Conservation (phyloP, 306 rosid species). For the Inga oerstediana region DNA sequence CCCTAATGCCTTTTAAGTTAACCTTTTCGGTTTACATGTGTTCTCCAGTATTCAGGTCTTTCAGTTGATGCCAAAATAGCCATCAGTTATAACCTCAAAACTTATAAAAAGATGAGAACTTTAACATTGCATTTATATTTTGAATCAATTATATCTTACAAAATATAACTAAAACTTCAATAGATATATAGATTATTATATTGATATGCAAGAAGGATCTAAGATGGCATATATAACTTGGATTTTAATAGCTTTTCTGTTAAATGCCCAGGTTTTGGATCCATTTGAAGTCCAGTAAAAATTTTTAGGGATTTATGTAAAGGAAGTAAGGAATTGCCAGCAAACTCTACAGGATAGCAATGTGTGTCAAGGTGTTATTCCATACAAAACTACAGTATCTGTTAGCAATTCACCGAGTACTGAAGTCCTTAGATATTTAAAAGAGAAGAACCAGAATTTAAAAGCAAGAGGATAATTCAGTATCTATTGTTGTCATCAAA, state of each 20-base stretch:
- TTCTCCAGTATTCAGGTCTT: constrained; percentile 18
- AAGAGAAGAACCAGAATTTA: constrained; percentile 7
- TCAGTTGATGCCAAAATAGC: constrained; percentile 19
- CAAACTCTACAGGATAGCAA: constrained; percentile 1
- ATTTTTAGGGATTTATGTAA: background rate
- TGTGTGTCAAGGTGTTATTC: background rate
- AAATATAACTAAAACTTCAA: background rate
- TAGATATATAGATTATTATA: background rate
- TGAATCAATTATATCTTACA: background rate
- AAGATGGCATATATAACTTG: background rate
- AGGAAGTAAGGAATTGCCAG: constrained; percentile 11
- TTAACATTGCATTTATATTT: constrained; percentile 2
- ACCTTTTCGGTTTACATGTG: background rate
- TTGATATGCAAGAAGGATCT: background rate
- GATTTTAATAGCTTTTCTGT: background rate
- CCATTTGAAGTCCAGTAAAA: background rate
- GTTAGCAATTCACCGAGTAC: background rate
- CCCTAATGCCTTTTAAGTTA: constrained; percentile 12
- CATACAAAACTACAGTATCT: background rate
- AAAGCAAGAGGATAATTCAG: background rate
- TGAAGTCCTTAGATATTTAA: background rate
- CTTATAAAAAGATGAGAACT: background rate
- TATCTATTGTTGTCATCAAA: background rate
- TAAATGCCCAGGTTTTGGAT: background rate
- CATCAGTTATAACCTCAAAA: background rate